Base-by-base conservation (phyloP, 176 grass and related monocot species). In the Oryza brachyantha region DNA sequence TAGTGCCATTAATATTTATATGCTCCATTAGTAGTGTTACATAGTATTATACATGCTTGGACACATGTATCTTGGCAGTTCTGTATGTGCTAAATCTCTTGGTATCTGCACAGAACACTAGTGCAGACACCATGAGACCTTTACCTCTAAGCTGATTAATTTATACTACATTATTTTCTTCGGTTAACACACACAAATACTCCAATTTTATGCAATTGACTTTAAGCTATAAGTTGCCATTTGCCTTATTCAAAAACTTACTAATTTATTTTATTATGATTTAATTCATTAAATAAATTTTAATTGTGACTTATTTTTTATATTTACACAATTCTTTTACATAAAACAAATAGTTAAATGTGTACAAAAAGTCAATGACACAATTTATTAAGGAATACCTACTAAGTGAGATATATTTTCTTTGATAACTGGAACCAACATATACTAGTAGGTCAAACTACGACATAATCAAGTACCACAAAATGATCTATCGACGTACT, bases 11-110 rank as follows among this genome's bases (percentile, higher is more conserved):
- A n/a, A 6, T 13, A 39, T 3, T 74, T 29, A 8, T 60, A 80
- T 70, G 64, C 45, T 65, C 76, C 41, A 84, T 76, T 34, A 76
- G 25, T 64, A 63, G 69, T 64, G 64, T 54, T 41, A 70, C 32
- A 62, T 79, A n/a, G 65, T 81, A 40, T 38, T 81, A 62, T 63
- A 58, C 66, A 78, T 73, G 75, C 80, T 40, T 73, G 75, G 61
- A 68, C 70, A 52, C 75, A 50, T 50, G 46, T 50, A 73, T 75
- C 34, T 64, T 26, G 52, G 40, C 65, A 83, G 16, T 57, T 69
- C 64, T 64, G 21, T 84, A 76, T 8, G 54, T 37, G 38, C 27
- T 76, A 75, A 48, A 66, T 57, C 52, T 57, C 21, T 57, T 6
- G 52, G 52, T 50, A 5, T 50, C 46, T 50, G 16, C 19, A n/a